Evolutionary conservation across 2,329 filamentous ascomycete species (phyloP).

Genomic region (Aspergillus flavus): DNA sequence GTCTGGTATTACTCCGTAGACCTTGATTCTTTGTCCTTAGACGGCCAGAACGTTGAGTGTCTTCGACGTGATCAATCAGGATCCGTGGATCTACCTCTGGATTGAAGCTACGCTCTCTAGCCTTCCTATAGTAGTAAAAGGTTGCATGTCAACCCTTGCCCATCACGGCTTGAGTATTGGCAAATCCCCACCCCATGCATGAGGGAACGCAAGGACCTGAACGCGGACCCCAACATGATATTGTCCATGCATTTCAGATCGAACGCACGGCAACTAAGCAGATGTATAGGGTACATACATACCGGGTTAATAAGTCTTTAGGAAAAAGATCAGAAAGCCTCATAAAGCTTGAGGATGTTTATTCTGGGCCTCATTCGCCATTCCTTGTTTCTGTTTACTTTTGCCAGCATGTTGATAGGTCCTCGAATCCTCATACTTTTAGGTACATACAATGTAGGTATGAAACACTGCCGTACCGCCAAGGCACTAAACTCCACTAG

Average conservation of each 20-base stretch:
- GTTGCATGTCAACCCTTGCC: not conserved
- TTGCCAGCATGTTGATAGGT: not conserved
- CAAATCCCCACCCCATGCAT: not conserved
- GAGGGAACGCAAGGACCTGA: not conserved
- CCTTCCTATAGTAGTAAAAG: not conserved
- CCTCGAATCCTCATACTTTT: not conserved
- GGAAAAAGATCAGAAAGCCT: not conserved
- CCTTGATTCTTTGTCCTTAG: not conserved
- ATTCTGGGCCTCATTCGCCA: not conserved
- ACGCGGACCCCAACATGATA: not conserved
- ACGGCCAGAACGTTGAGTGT: not conserved
- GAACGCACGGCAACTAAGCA: not conserved
- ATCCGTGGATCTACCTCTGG: not conserved
- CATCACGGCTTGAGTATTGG: not conserved
- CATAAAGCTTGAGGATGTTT: not conserved
- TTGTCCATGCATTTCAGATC: not conserved
- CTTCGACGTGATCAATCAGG: not conserved
- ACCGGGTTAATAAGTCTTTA: not conserved
- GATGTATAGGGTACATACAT: not conserved
- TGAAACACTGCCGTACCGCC: not conserved
- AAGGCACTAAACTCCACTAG: conserved; percentile 1
- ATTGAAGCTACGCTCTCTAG: not conserved
- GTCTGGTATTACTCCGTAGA: not conserved
- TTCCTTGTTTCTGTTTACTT: not conserved
- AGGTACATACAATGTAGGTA: not conserved